A percentile compares a stretch with the other conserved stretches of the same genome.
phyloP scores from a whole-genome alignment of 1,139 yeast species.

The Taiozyma sp. region DNA sequence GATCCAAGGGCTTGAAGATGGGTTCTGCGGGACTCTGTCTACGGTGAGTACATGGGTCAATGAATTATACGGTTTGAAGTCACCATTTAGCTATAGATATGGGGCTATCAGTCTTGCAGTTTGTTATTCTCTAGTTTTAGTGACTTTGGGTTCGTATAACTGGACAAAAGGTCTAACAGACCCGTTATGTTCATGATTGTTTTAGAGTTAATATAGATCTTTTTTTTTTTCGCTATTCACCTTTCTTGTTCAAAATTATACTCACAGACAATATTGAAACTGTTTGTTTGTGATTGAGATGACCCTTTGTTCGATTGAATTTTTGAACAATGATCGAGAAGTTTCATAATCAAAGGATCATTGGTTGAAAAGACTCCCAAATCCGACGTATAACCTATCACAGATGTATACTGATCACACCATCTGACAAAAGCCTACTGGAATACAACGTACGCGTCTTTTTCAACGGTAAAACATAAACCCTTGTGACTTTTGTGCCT shows the following conservation, averaged over 20 bases:
- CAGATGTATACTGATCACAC: conserved; percentile 17
- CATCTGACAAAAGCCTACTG: conserved; percentile 2
- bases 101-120: conserved; percentile 33
- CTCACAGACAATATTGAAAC: neutral
- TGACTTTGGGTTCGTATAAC: conserved; percentile 48
- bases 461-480: neutral
- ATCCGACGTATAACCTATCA: conserved; percentile 15
- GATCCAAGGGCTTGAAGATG: conserved; percentile 53
- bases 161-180: conserved; percentile 39
- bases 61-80: conserved; percentile 45
- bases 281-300: conserved; percentile 9
- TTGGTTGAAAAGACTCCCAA: conserved; percentile 4
- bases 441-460: neutral
- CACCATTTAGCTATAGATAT: conserved; percentile 31
- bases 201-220: neutral
- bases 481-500: conserved; percentile 1
- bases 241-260: neutral
- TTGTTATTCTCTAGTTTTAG: conserved; percentile 36
- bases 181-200: conserved; percentile 17
- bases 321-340: neutral
- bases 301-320: neutral
- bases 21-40: conserved; percentile 73
- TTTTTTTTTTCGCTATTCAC: neutral
- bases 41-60: conserved; percentile 75
- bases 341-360: neutral